These are phyloP conservation scores for Flaveria robusta DNA, from an alignment of 129 eudicot species.

Conservation along the genomic window DNA sequence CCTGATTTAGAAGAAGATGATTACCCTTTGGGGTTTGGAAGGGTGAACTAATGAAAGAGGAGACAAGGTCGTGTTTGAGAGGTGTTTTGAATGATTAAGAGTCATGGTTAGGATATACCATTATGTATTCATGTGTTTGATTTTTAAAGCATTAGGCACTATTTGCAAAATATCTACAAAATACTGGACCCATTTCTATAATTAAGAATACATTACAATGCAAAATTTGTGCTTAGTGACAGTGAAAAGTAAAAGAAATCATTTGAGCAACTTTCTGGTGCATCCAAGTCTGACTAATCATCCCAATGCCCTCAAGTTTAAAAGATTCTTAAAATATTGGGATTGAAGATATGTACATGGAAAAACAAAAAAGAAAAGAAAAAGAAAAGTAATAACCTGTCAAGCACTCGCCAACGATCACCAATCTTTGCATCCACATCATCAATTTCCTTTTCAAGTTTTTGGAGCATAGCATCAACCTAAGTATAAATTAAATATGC, in stretches of 20 bases:
- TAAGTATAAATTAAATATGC: slow-evolving; percentile 28
- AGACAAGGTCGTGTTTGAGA: not conserved
- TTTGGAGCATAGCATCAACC: slow-evolving; percentile 98
- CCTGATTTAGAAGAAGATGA: not conserved
- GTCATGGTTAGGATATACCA: not conserved
- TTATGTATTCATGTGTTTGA: not conserved
- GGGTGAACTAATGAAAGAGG: not conserved
- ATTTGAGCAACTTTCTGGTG: slow-evolving; percentile 8
- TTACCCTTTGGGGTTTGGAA: slow-evolving; percentile 4
- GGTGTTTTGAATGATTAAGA: not conserved
- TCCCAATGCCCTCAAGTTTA: not conserved
- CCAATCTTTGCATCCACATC: slow-evolving; percentile 98
- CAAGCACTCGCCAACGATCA: slow-evolving; percentile 91
- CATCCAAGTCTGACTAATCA: slow-evolving; percentile 8
- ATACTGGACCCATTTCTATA: slow-evolving; percentile 4
- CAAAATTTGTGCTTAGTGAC: not conserved
- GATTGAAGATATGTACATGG: not conserved
- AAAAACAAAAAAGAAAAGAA: not conserved
- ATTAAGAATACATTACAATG: not conserved
- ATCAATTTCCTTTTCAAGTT: slow-evolving; percentile 97
- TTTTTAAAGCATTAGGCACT: not conserved
- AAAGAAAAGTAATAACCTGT: slow-evolving; percentile 50
- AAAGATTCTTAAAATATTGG: not conserved
- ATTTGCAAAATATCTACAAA: not conserved
- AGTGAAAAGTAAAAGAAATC: slow-evolving; percentile 5